These are phyloP conservation scores for Ophiobolus disseminans DNA, from an alignment of 2,329 filamentous ascomycete genomes.

Conservation along the genomic window DNA sequence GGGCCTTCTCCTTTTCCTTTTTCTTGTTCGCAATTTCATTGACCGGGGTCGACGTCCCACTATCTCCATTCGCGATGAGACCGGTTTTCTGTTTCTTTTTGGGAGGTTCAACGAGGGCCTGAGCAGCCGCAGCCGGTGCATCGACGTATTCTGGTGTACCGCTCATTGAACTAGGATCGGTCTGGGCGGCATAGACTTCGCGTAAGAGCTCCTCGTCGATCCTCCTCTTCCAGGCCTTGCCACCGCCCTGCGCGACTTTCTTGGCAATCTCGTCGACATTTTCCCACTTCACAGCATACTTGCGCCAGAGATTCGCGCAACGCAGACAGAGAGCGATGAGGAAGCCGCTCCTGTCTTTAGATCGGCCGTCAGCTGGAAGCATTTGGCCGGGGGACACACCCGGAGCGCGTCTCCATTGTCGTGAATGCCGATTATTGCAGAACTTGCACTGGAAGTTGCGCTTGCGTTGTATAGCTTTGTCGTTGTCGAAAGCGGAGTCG, in stretches of 20 bases:
- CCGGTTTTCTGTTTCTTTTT: constrained; percentile 67
- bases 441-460: constrained; percentile 93
- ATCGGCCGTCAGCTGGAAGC: constrained; percentile 71
- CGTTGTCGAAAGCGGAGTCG: constrained; percentile 93
- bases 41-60: constrained; percentile 53
- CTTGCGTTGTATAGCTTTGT: constrained; percentile 81
- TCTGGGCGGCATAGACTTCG: constrained; percentile 58
- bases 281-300: constrained; percentile 96
- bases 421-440: constrained; percentile 78
- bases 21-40: constrained; percentile 52
- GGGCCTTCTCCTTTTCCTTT: constrained; percentile 48
- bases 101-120: constrained; percentile 55
- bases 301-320: constrained; percentile 92
- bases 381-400: constrained; percentile 74
- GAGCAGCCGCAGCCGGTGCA: constrained; percentile 29
- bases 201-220: constrained; percentile 92
- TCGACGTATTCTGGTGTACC: constrained; percentile 39
- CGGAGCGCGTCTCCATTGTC: constrained; percentile 92
- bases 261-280: constrained; percentile 89
- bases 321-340: constrained; percentile 86
- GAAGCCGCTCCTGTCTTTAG: constrained; percentile 78
- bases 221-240: constrained; percentile 83
- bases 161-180: constrained; percentile 36
- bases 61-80: constrained; percentile 54
- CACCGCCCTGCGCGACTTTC: constrained; percentile 80